phyloP scores from a whole-genome alignment of 768 basidiomycete species.

The Trametes maxima region DNA sequence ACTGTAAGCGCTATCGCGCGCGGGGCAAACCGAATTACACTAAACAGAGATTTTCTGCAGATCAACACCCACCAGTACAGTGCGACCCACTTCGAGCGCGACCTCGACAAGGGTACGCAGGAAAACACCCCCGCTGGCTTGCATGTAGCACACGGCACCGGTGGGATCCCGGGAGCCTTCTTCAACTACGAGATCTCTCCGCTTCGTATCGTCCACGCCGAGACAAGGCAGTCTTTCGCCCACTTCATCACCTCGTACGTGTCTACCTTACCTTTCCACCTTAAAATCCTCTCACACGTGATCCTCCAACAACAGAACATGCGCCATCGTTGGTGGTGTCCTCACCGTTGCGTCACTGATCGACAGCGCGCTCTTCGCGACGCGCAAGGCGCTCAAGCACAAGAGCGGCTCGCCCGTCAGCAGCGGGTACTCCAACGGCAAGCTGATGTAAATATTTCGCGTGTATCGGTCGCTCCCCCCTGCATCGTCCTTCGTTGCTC shows the following conservation, averaged over 20 bases:
- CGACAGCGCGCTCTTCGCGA: conserved; percentile 86
- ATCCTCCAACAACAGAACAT: conserved; percentile 62
- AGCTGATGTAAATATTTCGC: conserved; percentile 30
- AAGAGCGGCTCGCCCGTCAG: conserved; percentile 20
- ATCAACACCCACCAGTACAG: conserved; percentile 94
- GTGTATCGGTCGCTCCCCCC: neutral
- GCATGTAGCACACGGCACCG: conserved; percentile 71
- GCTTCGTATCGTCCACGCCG: conserved; percentile 89
- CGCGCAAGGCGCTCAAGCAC: conserved; percentile 74
- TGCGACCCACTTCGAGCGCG: conserved; percentile 94
- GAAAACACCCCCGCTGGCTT: conserved; percentile 65
- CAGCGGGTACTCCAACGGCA: conserved; percentile 29
- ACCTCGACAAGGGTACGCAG: conserved; percentile 65
- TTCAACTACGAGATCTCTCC: conserved; percentile 98
- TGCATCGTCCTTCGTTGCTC: neutral
- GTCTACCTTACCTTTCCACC: neutral
- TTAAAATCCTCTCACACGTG: neutral
- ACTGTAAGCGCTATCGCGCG: conserved; percentile 44
- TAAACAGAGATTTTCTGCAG: conserved; percentile 35
- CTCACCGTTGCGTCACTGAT: conserved; percentile 90
- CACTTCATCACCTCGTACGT: conserved; percentile 97
- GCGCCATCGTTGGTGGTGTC: conserved; percentile 97
- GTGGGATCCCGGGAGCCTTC: conserved; percentile 83
- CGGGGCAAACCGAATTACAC: neutral
- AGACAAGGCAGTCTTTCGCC: conserved; percentile 92